phyloP scores from a whole-genome alignment of 345 rosid genomes.

The Acer campestre region DNA sequence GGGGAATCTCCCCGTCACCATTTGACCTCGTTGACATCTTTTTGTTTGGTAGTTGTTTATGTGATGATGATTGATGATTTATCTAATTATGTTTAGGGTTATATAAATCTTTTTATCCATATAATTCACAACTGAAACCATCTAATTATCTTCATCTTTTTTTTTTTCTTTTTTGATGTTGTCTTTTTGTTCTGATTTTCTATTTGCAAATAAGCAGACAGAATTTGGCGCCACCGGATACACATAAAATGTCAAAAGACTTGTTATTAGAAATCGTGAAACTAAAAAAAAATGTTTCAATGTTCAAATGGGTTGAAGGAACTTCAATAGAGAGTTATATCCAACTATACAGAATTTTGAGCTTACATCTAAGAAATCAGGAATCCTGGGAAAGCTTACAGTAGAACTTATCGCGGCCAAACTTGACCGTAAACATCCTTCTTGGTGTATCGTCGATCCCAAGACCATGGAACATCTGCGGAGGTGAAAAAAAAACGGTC shows the following conservation, averaged over 20 bases:
- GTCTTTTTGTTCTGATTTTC: no score
- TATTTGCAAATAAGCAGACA: neutral
- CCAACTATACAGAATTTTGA: slow-evolving; percentile 4
- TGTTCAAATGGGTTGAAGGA: neutral
- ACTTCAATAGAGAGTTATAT: neutral
- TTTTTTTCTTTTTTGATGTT: no score
- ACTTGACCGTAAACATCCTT: slow-evolving; percentile 84
- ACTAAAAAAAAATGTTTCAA: neutral
- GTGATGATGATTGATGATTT: neutral
- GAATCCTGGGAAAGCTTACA: slow-evolving; percentile 38
- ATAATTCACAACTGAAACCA: no score
- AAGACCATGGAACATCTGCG: slow-evolving; percentile 93
- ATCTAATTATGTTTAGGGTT: no score
- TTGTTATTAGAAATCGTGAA: neutral
- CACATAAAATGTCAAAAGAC: no score
- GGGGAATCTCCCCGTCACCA: no score
- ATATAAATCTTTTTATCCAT: no score
- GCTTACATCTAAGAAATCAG: slow-evolving; percentile 6
- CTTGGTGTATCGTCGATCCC: slow-evolving; percentile 77
- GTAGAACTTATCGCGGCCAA: slow-evolving; percentile 62
- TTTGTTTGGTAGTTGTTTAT: neutral
- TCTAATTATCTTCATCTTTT: no score
- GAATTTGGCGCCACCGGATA: neutral
- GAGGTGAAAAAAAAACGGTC: neutral
- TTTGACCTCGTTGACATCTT: no score